These are phyloP conservation scores for Scutellaria minor DNA, from an alignment of 257 asterid species.

Conservation along the genomic window DNA sequence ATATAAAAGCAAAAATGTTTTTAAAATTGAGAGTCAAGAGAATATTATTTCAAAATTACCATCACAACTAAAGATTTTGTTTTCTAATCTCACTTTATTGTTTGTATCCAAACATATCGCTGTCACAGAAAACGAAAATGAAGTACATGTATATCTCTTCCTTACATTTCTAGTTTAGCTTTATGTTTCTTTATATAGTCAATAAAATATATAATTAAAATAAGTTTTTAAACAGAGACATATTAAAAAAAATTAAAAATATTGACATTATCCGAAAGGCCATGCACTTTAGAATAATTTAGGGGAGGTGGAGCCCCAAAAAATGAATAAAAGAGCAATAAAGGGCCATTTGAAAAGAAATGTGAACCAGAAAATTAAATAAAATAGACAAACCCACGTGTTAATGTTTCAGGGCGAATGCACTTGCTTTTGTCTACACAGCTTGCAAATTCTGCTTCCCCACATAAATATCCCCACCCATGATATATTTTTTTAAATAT, in stretches of 20 bases:
- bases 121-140: no score
- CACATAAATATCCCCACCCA: conserved; percentile 33
- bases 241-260: background rate
- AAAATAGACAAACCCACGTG: conserved; percentile 34
- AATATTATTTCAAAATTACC: no score
- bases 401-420: conserved; percentile 2
- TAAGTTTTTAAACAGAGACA: no score
- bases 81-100: no score
- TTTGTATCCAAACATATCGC: no score
- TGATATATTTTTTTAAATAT: conserved; percentile 14
- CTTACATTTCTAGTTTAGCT: no score
- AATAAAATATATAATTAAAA: no score
- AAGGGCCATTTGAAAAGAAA: conserved; percentile 24
- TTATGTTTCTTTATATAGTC: no score
- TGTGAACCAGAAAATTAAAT: conserved; percentile 40
- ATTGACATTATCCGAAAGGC: conserved; percentile 17
- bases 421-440: conserved; percentile 31
- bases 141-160: no score
- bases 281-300: conserved; percentile 31
- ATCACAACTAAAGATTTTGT: no score
- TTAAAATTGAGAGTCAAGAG: no score
- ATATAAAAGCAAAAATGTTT: no score
- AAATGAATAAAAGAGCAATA: conserved; percentile 1
- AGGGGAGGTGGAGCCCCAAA: conserved; percentile 30
- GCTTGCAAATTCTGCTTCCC: conserved; percentile 24